phyloP scores from a whole-genome alignment of 176 grass and related monocot species.

The Oryza coarctata region DNA sequence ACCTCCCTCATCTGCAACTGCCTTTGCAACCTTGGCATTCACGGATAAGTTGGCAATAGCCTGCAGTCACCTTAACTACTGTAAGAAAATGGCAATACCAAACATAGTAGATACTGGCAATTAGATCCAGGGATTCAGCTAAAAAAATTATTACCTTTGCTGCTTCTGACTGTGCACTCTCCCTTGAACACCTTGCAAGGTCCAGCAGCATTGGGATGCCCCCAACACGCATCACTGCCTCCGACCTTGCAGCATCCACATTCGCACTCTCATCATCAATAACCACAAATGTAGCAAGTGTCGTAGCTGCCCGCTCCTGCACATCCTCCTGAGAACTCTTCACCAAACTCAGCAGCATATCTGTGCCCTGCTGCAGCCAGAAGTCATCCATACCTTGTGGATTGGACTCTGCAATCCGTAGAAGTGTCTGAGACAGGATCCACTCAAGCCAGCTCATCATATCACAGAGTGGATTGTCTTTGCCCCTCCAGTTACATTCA shows the following conservation, averaged over 20 bases:
- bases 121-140: neutral
- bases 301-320: slow-evolving; percentile 89
- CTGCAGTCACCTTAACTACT: slow-evolving; percentile 43
- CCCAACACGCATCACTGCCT: slow-evolving; percentile 81
- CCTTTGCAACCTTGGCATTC: slow-evolving; percentile 90
- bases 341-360: slow-evolving; percentile 71
- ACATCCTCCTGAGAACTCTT: slow-evolving; percentile 86
- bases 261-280: slow-evolving; percentile 86
- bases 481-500: slow-evolving; percentile 53
- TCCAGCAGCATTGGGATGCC: slow-evolving; percentile 84
- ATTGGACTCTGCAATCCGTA: slow-evolving; percentile 75
- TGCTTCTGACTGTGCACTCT: slow-evolving; percentile 91
- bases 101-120: slow-evolving; percentile 16
- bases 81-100: slow-evolving; percentile 21
- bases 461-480: slow-evolving; percentile 54
- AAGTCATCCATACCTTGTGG: slow-evolving; percentile 83
- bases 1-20: slow-evolving; percentile 92
- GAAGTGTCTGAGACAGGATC: slow-evolving; percentile 77
- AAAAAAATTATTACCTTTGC: slow-evolving; percentile 72
- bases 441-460: slow-evolving; percentile 89
- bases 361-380: slow-evolving; percentile 83
- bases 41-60: slow-evolving; percentile 98
- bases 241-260: slow-evolving; percentile 90
- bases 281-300: slow-evolving; percentile 93
- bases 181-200: slow-evolving; percentile 86